These are phyloP conservation scores for Naganishia albida DNA, from an alignment of 1,284 basidiomycete species.

Conservation along the genomic window DNA sequence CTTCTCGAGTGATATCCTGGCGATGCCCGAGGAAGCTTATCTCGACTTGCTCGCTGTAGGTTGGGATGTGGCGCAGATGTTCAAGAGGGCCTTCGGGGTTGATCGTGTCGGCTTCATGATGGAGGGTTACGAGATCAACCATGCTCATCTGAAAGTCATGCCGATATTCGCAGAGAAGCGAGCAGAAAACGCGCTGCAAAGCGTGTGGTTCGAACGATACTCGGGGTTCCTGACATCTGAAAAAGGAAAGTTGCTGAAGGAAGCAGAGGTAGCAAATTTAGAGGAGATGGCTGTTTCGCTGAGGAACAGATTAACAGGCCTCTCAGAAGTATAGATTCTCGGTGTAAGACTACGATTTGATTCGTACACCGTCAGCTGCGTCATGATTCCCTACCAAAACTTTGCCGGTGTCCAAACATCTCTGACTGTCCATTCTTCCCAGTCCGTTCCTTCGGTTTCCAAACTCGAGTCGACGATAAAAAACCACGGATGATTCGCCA, in stretches of 20 bases:
- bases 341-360: neutral
- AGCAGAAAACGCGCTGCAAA: neutral
- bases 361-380: neutral
- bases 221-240: constrained; percentile 19
- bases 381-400: constrained; percentile 65
- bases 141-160: constrained; percentile 27
- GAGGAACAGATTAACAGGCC: neutral
- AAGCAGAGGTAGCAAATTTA: neutral
- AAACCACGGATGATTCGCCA: constrained; percentile 76
- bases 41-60: neutral
- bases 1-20: constrained; percentile 22
- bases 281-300: constrained; percentile 1
- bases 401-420: constrained; percentile 91
- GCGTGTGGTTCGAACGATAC: constrained; percentile 18
- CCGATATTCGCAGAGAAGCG: neutral
- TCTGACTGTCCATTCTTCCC: constrained; percentile 61
- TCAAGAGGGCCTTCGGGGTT: constrained; percentile 16
- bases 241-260: constrained; percentile 4
- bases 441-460: constrained; percentile 38
- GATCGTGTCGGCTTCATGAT: constrained; percentile 14
- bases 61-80: constrained; percentile 9
- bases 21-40: constrained; percentile 23
- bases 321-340: neutral
- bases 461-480: constrained; percentile 70
- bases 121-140: constrained; percentile 30